phyloP scores from a whole-genome alignment of 306 rosid species.

The Acacia acuminata region DNA sequence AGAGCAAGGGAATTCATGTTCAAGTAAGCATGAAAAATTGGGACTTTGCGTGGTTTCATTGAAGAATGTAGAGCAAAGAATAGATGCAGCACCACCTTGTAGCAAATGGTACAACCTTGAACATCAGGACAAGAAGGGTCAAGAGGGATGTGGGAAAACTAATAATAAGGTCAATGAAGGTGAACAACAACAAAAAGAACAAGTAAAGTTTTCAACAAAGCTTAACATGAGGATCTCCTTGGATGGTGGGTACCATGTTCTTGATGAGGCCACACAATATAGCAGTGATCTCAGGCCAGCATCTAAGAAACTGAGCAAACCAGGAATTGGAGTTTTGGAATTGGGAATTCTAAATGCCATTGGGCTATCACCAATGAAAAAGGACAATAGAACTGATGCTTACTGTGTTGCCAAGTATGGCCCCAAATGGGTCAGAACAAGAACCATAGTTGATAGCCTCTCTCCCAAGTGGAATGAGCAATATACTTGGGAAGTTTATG shows the following conservation, averaged over 20 bases:
- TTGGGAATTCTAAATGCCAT: conserved; percentile 48
- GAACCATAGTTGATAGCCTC: conserved; percentile 42
- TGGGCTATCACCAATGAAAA: conserved; percentile 48
- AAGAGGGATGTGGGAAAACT: not conserved
- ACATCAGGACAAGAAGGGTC: conserved; percentile 26
- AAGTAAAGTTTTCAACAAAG: conserved; percentile 30
- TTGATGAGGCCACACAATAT: conserved; percentile 53
- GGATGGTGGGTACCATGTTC: conserved; percentile 64
- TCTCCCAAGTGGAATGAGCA: conserved; percentile 54
- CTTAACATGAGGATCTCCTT: conserved; percentile 45
- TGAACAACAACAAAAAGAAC: conserved; percentile 2
- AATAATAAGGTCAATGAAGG: not conserved
- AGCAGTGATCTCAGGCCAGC: conserved; percentile 52
- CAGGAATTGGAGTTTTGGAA: conserved; percentile 50
- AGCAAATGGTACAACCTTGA: conserved; percentile 38
- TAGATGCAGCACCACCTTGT: conserved; percentile 15
- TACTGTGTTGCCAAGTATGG: conserved; percentile 59
- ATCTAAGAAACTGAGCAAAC: conserved; percentile 28
- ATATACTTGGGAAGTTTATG: conserved; percentile 51
- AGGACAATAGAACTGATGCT: conserved; percentile 46
- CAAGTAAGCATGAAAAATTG: conserved; percentile 28
- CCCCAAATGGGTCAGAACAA: conserved; percentile 57
- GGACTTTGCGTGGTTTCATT: conserved; percentile 42
- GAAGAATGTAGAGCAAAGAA: conserved; percentile 33
- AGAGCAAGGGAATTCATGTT: conserved; percentile 18